Percentiles rank a stretch among this genome's conserved stretches.
Evolutionary conservation across 192 early-diverging fungal genomes (phyloP).

Genomic region (Fimicolochytrium jonesii): DNA sequence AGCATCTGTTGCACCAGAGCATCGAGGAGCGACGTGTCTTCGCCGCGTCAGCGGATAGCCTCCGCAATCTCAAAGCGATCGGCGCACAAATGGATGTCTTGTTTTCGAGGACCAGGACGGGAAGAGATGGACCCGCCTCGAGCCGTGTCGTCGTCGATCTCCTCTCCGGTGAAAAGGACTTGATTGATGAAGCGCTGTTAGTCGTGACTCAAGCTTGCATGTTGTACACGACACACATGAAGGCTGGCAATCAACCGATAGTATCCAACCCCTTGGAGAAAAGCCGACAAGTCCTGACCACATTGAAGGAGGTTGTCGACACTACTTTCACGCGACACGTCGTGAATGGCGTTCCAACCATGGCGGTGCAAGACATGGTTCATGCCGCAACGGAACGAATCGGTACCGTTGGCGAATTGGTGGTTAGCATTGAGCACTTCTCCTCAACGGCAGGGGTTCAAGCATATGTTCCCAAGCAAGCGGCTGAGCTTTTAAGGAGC

Average conservation of each 20-base stretch:
- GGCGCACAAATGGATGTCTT: constrained; percentile 5
- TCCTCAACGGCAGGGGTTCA: too few relatives aligned
- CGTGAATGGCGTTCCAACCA: not conserved
- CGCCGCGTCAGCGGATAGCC: constrained; percentile 18
- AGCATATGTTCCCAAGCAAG: too few relatives aligned
- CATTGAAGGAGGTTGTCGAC: too few relatives aligned
- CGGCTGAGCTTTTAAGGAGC: too few relatives aligned
- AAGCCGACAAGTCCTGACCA: too few relatives aligned
- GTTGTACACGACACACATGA: not conserved
- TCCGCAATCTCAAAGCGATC: not conserved
- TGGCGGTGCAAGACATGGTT: not conserved
- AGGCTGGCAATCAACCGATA: too few relatives aligned
- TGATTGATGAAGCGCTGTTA: constrained; percentile 13
- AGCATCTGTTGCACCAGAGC: constrained; percentile 60
- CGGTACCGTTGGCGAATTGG: not conserved
- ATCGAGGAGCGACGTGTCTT: constrained; percentile 54
- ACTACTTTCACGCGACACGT: not conserved
- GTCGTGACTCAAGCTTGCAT: not conserved
- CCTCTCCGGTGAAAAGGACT: not conserved
- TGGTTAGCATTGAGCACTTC: too few relatives aligned
- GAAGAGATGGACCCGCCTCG: too few relatives aligned
- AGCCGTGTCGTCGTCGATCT: not conserved
- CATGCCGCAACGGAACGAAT: not conserved
- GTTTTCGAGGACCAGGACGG: too few relatives aligned
- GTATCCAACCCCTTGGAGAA: too few relatives aligned